Conservation (phyloP, 805 yeast genomes). For the Ogataea degrootiae region DNA sequence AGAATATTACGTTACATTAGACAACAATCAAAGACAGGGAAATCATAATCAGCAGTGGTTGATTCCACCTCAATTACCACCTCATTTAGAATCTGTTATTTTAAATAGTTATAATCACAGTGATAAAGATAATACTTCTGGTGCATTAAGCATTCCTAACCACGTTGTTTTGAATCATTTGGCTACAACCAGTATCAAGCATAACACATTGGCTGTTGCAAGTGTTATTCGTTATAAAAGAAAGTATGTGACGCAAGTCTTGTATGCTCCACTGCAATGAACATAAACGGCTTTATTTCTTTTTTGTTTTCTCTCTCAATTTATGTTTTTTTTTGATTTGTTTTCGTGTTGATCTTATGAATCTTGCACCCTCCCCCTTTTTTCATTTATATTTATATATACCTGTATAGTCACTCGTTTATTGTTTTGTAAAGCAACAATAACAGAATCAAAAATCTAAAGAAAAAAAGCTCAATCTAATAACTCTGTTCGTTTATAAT, state of each 20-base stretch:
- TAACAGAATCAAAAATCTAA: too few relatives aligned
- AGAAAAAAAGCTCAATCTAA: too few relatives aligned
- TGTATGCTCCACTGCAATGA: slow-evolving; percentile 79
- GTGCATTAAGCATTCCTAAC: slow-evolving; percentile 89
- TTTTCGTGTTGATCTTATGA: background rate
- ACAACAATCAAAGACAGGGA: slow-evolving; percentile 50
- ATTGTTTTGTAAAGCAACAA: too few relatives aligned
- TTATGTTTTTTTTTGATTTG: background rate
- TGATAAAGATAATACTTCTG: slow-evolving; percentile 75
- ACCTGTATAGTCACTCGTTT: too few relatives aligned
- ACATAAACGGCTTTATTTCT: background rate
- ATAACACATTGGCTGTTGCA: slow-evolving; percentile 90
- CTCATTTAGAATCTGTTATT: slow-evolving; percentile 91
- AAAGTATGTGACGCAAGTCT: slow-evolving; percentile 85
- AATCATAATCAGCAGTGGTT: slow-evolving; percentile 53
- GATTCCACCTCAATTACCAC: slow-evolving; percentile 95
- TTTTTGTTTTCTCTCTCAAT: background rate
- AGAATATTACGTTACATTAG: slow-evolving; percentile 73
- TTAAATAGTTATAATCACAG: slow-evolving; percentile 63
- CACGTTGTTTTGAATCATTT: slow-evolving; percentile 91
- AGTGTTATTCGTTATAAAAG: slow-evolving; percentile 83
- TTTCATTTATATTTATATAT: too few relatives aligned
- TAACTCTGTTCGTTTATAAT: too few relatives aligned
- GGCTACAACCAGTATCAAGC: slow-evolving; percentile 94
- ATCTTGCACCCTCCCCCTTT: background rate